These are phyloP conservation scores for Pseudogymnoascus sp. DNA, from an alignment of 2,329 filamentous ascomycete genomes.

Conservation along the genomic window DNA sequence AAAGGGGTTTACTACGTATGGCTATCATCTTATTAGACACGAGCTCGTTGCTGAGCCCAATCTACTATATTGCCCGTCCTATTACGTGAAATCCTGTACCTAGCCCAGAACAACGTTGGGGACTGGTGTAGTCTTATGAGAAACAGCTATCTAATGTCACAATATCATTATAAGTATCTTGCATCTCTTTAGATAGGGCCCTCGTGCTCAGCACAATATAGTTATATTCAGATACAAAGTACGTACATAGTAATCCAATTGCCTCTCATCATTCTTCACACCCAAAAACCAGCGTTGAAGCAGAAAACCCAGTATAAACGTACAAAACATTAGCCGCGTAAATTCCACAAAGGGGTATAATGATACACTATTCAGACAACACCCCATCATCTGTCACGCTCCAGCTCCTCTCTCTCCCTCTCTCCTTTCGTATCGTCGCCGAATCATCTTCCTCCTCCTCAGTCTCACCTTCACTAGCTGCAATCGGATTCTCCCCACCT, in stretches of 20 bases:
- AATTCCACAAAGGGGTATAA: neutral
- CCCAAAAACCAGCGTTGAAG: neutral
- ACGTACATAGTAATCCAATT: neutral
- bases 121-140: neutral
- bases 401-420: conserved; percentile 18
- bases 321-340: conserved; percentile 1
- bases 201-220: neutral
- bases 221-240: neutral
- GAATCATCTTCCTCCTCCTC: neutral
- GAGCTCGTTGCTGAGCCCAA: neutral
- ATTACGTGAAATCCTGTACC: neutral
- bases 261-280: neutral
- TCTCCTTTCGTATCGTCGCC: neutral
- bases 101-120: neutral
- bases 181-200: neutral
- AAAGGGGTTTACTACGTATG: neutral
- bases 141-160: neutral
- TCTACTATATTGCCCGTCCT: neutral
- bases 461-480: neutral
- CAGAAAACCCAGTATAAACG: neutral
- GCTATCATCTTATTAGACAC: neutral
- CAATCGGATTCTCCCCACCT: neutral
- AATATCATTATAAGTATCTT: neutral
- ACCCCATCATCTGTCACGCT: conserved; percentile 24
- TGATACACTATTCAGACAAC: conserved; percentile 11